phyloP scores from a whole-genome alignment of 2,329 filamentous ascomycete genomes.

The Biscogniauxia marginata region DNA sequence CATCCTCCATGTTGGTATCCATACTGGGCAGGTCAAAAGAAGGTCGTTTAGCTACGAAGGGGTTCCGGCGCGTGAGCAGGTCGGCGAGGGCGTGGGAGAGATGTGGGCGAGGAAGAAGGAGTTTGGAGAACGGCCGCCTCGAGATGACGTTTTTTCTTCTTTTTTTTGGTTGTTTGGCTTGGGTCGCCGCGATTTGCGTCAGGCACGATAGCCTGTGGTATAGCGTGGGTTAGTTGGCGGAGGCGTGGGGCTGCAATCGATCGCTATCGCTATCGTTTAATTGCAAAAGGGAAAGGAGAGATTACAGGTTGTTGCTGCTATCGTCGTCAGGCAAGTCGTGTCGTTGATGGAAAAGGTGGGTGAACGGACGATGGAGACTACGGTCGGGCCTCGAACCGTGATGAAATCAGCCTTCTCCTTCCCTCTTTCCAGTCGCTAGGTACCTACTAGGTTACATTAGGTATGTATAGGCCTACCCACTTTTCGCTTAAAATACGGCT shows the following conservation, averaged over 20 bases:
- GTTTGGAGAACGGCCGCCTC: no score
- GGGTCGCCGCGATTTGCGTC: background rate
- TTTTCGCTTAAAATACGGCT: conserved; percentile 18
- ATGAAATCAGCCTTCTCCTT: background rate
- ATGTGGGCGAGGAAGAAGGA: background rate
- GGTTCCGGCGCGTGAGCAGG: no score
- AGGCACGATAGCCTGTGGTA: background rate
- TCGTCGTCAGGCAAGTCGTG: no score
- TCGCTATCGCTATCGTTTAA: no score
- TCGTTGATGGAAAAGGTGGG: no score
- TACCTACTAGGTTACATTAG: conserved; percentile 1
- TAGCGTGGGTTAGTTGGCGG: background rate
- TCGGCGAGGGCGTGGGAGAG: no score
- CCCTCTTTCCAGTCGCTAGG: background rate
- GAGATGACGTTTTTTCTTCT: no score
- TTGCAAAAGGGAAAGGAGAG: no score
- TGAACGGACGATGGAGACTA: background rate
- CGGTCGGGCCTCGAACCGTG: background rate
- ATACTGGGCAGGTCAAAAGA: conserved; percentile 54
- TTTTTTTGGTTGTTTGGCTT: background rate
- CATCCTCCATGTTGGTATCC: conserved; percentile 99
- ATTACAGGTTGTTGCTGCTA: no score
- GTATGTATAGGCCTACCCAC: conserved; percentile 3
- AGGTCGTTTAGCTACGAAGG: no score
- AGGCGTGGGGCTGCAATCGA: background rate